phyloP scores from a whole-genome alignment of 345 rosid genomes.

The Eutrema heterophyllum region DNA sequence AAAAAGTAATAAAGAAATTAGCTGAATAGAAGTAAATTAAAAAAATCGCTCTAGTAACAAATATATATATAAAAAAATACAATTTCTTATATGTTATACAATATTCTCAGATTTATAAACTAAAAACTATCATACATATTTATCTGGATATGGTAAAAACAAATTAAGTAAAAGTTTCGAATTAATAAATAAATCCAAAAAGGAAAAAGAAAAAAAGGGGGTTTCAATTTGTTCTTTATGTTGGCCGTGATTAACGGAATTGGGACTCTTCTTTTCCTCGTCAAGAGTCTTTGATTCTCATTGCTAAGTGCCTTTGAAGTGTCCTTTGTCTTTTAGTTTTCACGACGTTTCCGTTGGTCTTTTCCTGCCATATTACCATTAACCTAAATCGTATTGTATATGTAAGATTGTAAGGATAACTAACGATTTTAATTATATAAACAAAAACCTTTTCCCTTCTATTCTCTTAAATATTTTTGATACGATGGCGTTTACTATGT shows the following conservation, averaged over 20 bases:
- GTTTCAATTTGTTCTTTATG: neutral
- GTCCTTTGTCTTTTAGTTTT: conserved; percentile 23
- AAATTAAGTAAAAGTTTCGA: neutral
- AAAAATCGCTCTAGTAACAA: too few species aligned
- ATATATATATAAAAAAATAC: too few species aligned
- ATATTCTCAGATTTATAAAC: neutral
- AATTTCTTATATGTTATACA: too few species aligned
- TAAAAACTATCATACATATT: neutral
- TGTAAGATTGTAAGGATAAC: neutral
- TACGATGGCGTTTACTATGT: neutral
- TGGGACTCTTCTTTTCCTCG: conserved; percentile 7
- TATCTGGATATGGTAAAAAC: neutral
- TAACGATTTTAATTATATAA: neutral
- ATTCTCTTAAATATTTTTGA: too few species aligned
- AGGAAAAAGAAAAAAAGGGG: neutral
- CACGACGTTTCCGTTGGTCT: conserved; percentile 13
- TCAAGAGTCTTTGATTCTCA: conserved; percentile 16
- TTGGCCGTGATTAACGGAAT: conserved; percentile 29
- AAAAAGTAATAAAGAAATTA: too few species aligned
- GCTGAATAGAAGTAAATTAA: too few species aligned
- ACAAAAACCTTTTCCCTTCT: neutral
- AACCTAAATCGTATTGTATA: neutral
- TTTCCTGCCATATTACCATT: conserved; percentile 7
- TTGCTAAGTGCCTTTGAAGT: conserved; percentile 17
- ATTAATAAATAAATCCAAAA: neutral